Base-by-base conservation (phyloP, 108 stramenopile species). In the Fragilaria crotonensis region DNA sequence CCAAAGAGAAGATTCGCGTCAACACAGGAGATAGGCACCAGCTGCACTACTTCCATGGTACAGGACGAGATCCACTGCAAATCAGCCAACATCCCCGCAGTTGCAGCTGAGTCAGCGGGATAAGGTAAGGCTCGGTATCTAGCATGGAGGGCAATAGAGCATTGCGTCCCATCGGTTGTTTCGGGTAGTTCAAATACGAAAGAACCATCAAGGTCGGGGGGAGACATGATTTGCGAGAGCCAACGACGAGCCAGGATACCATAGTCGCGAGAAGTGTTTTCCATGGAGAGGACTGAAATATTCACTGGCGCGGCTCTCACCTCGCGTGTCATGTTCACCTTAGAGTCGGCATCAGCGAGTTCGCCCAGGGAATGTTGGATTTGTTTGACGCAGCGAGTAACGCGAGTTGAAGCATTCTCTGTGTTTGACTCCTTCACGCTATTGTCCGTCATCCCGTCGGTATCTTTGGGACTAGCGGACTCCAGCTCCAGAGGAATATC, bases 1-100 rank as follows among this genome's bases (percentile, higher is more conserved):
- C 74, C 74, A 57, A 52, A 75, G 29, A 75, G 28, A 11, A 75
- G 53, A 3, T 67, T 69, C 21, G 61, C 68, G 54, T 75, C 69
- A 28, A 75, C 30, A 27, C 41, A 57, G 4, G 49, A 30, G 41
- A 70, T 46, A 3, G 74, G 69, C 5, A 66, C 48, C 20, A 75
- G 36, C 60, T 70, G 68, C 31, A 66, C 44, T 26, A 75, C 53
- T 48, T 66, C 11, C 27, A 75, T 25, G 14, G 31, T 50, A n/a
- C 62, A 58, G 11, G 14, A 18, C 11, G 30, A n/a, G 33, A 75
- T 28, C 14, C 41, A 17, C 21, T 54, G 29, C 25, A 70, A 28
- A 62, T 75, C 68, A 25, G 25, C 21, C 3, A 54, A 28, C 30
- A 70, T 26, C 2, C 48, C 52, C 25, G n/a, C 30, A 5, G 54